These are phyloP conservation scores for Leishmania mexicana DNA, from an alignment of 208 protist species.

Conservation along the genomic window DNA sequence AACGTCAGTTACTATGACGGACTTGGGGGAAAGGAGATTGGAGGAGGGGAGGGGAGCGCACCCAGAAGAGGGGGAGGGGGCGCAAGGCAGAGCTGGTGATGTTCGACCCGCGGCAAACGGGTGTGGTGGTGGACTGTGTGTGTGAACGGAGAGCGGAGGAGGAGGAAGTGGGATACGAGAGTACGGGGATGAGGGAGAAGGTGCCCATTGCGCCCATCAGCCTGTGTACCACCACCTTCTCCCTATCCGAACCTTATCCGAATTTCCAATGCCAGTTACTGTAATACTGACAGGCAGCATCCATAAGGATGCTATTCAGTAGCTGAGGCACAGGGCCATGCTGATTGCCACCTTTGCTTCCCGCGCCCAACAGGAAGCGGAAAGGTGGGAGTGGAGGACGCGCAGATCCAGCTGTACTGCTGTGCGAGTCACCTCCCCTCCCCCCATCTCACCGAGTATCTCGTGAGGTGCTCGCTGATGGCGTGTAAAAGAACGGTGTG, in stretches of 20 bases:
- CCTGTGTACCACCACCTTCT: background rate
- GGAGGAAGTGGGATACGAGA: background rate
- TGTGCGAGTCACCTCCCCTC: background rate
- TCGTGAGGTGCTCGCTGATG: background rate
- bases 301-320: background rate
- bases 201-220: background rate
- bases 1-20: background rate
- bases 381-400: slow-evolving; percentile 6
- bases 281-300: background rate
- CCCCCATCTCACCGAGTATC: background rate
- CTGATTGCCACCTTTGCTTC: background rate
- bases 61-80: background rate
- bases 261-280: background rate
- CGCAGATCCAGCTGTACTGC: background rate
- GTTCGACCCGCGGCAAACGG: background rate
- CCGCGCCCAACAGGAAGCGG: background rate
- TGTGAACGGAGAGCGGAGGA: background rate
- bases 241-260: background rate
- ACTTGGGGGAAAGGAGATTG: background rate
- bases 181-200: background rate
- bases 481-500: background rate
- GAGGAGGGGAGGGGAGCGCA: background rate
- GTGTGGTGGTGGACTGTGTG: background rate
- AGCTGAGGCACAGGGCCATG: background rate
- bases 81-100: background rate